Evolutionary conservation across 2,329 filamentous ascomycete species (phyloP).

Genomic region (Aureobasidium melanogenum): DNA sequence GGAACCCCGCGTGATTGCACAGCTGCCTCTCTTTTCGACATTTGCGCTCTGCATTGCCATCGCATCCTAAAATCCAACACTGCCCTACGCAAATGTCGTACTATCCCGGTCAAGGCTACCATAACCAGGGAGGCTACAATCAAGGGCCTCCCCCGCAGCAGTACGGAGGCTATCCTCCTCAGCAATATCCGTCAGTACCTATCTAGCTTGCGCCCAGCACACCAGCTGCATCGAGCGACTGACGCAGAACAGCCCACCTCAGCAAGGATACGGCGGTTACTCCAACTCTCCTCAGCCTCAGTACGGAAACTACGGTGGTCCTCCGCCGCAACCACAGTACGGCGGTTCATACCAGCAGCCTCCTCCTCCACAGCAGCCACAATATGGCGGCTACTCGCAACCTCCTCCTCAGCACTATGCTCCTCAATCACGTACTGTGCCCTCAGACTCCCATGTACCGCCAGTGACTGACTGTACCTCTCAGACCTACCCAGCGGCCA

Average conservation of each 20-base stretch:
- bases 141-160: slow-evolving; percentile 33
- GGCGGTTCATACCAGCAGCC: slow-evolving; percentile 29
- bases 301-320: slow-evolving; percentile 26
- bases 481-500: slow-evolving; percentile 30
- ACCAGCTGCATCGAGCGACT: not conserved
- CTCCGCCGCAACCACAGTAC: slow-evolving; percentile 27
- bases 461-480: not conserved
- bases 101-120: slow-evolving; percentile 15
- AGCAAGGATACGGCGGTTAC: slow-evolving; percentile 24
- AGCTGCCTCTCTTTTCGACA: not conserved
- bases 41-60: not conserved
- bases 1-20: not conserved
- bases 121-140: slow-evolving; percentile 21
- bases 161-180: slow-evolving; percentile 19
- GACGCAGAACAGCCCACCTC: slow-evolving; percentile 6
- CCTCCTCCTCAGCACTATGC: slow-evolving; percentile 14
- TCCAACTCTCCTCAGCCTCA: slow-evolving; percentile 30
- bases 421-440: slow-evolving; percentile 13
- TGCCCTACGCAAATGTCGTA: slow-evolving; percentile 10
- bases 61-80: not conserved
- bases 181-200: slow-evolving; percentile 15
- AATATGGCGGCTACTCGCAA: slow-evolving; percentile 32
- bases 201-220: not conserved
- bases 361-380: slow-evolving; percentile 27
- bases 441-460: not conserved